A percentile compares a stretch with the other conserved stretches of the same genome.
phyloP scores from a whole-genome alignment of 202 grass and related monocot genomes.

The Schoenoplectus triqueter region DNA sequence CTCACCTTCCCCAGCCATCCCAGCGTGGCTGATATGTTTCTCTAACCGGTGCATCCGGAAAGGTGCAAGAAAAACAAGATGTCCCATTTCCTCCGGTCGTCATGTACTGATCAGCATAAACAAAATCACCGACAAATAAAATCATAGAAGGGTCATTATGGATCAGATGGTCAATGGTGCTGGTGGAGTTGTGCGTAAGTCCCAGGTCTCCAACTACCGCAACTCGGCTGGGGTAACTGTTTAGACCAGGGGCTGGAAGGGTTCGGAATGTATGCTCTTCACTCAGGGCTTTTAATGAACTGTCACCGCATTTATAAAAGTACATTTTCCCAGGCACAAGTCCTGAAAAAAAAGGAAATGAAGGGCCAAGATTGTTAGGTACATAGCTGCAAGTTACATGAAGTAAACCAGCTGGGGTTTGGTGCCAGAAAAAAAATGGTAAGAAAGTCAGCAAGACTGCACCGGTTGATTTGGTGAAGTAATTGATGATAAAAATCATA shows the following conservation, averaged over 20 bases:
- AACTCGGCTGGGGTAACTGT: constrained; percentile 57
- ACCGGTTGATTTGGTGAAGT: not conserved
- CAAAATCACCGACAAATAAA: constrained; percentile 76
- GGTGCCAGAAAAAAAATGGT: not conserved
- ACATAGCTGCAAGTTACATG: too few relatives aligned
- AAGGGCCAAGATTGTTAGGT: not conserved
- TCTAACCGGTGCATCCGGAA: constrained; percentile 70
- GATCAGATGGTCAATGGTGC: constrained; percentile 73
- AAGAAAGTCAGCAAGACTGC: not conserved
- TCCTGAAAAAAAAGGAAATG: constrained; percentile 15
- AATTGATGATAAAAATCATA: not conserved
- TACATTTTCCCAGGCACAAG: constrained; percentile 61
- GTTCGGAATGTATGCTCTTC: constrained; percentile 64
- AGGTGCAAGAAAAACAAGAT: constrained; percentile 84
- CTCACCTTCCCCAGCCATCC: constrained; percentile 87
- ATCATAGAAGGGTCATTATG: constrained; percentile 67
- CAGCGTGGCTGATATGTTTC: constrained; percentile 91
- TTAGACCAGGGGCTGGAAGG: constrained; percentile 46
- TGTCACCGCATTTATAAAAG: constrained; percentile 87
- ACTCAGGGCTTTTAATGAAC: constrained; percentile 51
- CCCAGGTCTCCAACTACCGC: constrained; percentile 85
- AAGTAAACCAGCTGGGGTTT: not conserved
- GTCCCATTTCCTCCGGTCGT: constrained; percentile 74
- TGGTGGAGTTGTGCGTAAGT: constrained; percentile 85
- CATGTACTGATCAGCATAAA: constrained; percentile 80